A percentile compares a stretch with the other conserved stretches of the same genome.
These are phyloP conservation scores for Hippophae rhamnoides DNA, from an alignment of 306 rosid genomes.

Conservation along the genomic window DNA sequence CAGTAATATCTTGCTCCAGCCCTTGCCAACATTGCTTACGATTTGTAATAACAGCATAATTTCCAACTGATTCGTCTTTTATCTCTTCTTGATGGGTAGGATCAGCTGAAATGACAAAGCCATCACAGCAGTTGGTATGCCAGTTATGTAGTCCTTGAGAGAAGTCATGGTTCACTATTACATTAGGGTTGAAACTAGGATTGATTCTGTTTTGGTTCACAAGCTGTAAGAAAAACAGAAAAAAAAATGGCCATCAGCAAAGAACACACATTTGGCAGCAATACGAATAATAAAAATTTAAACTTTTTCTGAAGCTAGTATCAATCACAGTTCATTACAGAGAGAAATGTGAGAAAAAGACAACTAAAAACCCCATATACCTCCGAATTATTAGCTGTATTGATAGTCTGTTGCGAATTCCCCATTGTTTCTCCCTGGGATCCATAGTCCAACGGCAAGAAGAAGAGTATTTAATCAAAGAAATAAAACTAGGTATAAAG, in stretches of 20 bases:
- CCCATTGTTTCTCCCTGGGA: conserved; percentile 35
- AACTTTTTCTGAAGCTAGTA: not conserved
- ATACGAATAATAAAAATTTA: not conserved
- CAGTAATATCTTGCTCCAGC: conserved; percentile 78
- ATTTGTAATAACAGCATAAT: conserved; percentile 52
- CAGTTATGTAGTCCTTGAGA: conserved; percentile 62
- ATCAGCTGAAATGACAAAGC: conserved; percentile 42
- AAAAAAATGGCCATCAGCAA: not conserved
- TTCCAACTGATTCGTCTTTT: conserved; percentile 16
- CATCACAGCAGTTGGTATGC: conserved; percentile 65
- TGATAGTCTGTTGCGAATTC: conserved; percentile 18
- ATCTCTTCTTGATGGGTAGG: conserved; percentile 27
- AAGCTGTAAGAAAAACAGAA: conserved; percentile 31
- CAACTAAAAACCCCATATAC: not conserved
- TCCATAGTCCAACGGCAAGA: conserved; percentile 29
- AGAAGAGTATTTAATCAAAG: conserved; percentile 5
- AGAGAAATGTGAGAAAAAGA: not conserved
- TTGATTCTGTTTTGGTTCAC: conserved; percentile 22
- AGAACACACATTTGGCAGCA: not conserved
- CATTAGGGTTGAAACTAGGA: conserved; percentile 30
- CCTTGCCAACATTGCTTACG: conserved; percentile 93
- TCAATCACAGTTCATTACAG: not conserved
- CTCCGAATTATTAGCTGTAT: conserved; percentile 27
- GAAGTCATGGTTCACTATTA: conserved; percentile 73
- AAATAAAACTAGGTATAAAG: conserved; percentile 2